phyloP scores from a whole-genome alignment of 1,284 basidiomycete genomes.

The Butyriboletus appendiculatus region DNA sequence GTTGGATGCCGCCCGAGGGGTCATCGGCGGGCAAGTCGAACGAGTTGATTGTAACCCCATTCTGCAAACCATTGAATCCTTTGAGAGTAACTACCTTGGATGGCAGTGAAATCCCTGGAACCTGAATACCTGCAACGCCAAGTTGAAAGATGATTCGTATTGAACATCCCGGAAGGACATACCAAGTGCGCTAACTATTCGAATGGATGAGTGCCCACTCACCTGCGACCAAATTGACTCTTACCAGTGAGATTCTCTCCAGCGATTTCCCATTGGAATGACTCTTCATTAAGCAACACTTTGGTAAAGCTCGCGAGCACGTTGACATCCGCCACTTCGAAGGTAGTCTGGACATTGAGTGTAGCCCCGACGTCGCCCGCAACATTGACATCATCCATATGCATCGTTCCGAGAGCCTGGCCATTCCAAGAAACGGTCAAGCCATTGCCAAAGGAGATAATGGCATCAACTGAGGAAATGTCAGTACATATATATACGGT shows the following conservation, averaged over 20 bases:
- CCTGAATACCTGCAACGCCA: slow-evolving; percentile 48
- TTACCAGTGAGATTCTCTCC: slow-evolving; percentile 65
- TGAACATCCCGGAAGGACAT: slow-evolving; percentile 11
- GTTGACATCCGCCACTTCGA: slow-evolving; percentile 60
- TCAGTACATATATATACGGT: slow-evolving; percentile 5
- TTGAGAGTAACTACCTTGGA: slow-evolving; percentile 67
- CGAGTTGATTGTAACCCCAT: slow-evolving; percentile 63
- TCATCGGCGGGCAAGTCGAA: slow-evolving; percentile 78
- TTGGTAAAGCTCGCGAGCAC: slow-evolving; percentile 70
- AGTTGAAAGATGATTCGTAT: slow-evolving; percentile 2
- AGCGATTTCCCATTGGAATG: slow-evolving; percentile 75
- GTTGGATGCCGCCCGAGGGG: slow-evolving; percentile 72
- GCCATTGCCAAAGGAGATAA: slow-evolving; percentile 66
- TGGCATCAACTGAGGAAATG: slow-evolving; percentile 59
- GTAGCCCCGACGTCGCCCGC: slow-evolving; percentile 64
- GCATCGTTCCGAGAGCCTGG: slow-evolving; percentile 59
- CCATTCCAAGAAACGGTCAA: slow-evolving; percentile 66
- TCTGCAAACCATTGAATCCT: slow-evolving; percentile 71
- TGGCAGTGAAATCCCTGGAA: slow-evolving; percentile 55
- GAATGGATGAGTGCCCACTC: slow-evolving; percentile 7
- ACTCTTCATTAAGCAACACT: slow-evolving; percentile 63
- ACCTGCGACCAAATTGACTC: slow-evolving; percentile 6
- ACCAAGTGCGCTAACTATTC: slow-evolving; percentile 56
- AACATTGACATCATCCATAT: slow-evolving; percentile 60
- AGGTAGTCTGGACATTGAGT: slow-evolving; percentile 57